These are phyloP conservation scores for Silene latifolia DNA, from an alignment of 148 eudicot genomes.

Conservation along the genomic window DNA sequence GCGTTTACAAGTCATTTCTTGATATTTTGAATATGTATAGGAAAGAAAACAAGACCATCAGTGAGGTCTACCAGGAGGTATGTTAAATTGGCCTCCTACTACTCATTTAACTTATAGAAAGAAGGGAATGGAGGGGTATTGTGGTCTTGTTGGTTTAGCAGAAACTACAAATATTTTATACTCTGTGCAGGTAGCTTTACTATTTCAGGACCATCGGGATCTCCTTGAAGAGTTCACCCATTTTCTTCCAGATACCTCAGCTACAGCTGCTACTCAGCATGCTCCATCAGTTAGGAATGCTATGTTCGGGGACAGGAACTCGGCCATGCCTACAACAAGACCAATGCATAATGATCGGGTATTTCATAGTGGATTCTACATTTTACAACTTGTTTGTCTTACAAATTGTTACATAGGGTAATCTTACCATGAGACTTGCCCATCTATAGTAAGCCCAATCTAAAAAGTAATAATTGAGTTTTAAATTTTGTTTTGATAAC, in stretches of 20 bases:
- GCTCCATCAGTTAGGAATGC: slow-evolving; percentile 51
- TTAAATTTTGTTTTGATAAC: too few species aligned
- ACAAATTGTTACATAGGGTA: neutral
- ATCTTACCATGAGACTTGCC: too few species aligned
- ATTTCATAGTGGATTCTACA: neutral
- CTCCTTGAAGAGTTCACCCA: slow-evolving; percentile 87
- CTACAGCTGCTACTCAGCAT: slow-evolving; percentile 41
- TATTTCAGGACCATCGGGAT: slow-evolving; percentile 71
- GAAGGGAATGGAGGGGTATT: neutral
- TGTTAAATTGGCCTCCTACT: neutral
- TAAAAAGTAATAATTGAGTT: too few species aligned
- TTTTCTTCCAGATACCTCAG: slow-evolving; percentile 82
- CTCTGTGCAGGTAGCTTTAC: slow-evolving; percentile 60
- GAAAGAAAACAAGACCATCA: slow-evolving; percentile 79
- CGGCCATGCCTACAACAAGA: slow-evolving; percentile 47
- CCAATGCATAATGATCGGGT: slow-evolving; percentile 61
- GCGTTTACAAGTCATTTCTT: slow-evolving; percentile 87
- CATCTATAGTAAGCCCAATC: too few species aligned
- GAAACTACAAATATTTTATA: slow-evolving; percentile 6
- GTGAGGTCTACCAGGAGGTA: slow-evolving; percentile 92
- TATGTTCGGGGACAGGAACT: slow-evolving; percentile 50
- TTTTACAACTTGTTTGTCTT: neutral
- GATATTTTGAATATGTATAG: slow-evolving; percentile 89
- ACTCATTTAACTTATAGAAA: neutral
- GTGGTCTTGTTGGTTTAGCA: neutral